Conservation (phyloP, 257 asterid genomes). For the Galeopsis tetrahit region DNA sequence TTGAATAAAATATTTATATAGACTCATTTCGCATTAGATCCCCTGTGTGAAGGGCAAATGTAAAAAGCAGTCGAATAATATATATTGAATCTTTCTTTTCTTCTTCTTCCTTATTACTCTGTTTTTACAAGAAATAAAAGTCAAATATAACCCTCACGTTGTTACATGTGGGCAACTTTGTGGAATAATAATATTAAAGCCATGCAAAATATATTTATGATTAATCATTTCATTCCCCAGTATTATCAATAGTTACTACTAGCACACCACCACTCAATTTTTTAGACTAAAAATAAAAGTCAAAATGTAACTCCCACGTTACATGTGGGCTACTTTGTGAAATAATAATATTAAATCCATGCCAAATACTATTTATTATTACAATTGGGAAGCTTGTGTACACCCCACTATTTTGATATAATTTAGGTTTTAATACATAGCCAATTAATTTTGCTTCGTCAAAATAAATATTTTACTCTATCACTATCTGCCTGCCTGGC, state of each 20-base stretch:
- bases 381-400: background rate
- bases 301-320: background rate
- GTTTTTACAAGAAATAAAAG: background rate
- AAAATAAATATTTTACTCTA: background rate
- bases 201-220: background rate
- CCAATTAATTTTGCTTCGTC: background rate
- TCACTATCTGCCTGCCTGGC: background rate
- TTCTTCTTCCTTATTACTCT: background rate
- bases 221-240: background rate
- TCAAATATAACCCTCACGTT: background rate
- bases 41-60: background rate
- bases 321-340: background rate
- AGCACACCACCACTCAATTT: background rate
- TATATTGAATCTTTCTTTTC: no score
- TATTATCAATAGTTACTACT: background rate
- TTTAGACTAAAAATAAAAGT: background rate
- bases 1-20: no score
- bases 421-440: background rate
- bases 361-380: background rate
- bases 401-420: background rate
- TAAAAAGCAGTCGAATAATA: background rate
- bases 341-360: background rate
- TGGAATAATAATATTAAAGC: background rate
- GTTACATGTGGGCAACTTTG: constrained; percentile 1
- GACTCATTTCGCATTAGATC: background rate